A percentile compares a stretch with the other conserved stretches of the same genome.
phyloP scores from a whole-genome alignment of 1,284 basidiomycete species.

The Cutaneotrichosporon sp. region DNA sequence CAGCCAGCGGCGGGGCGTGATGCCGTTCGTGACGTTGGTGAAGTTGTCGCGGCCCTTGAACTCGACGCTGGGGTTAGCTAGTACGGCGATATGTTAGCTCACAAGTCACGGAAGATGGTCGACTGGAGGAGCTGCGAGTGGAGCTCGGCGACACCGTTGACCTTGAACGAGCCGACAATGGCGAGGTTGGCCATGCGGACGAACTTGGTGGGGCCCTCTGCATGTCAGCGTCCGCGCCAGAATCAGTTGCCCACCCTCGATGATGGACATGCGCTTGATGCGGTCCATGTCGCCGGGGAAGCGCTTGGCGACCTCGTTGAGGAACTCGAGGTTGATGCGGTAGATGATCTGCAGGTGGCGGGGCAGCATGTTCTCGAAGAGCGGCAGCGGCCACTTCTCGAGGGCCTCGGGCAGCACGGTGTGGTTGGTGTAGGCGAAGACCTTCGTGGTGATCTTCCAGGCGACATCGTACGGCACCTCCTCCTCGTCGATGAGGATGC shows the following conservation, averaged over 20 bases:
- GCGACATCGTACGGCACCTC: slow-evolving; percentile 77
- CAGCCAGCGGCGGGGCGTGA: slow-evolving; percentile 63
- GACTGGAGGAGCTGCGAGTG: slow-evolving; percentile 57
- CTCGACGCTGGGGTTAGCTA: slow-evolving; percentile 30
- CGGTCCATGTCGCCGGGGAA: slow-evolving; percentile 82
- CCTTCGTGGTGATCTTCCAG: slow-evolving; percentile 82
- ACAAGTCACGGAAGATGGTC: slow-evolving; percentile 88
- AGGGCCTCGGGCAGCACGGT: slow-evolving; percentile 56
- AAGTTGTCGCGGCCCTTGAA: slow-evolving; percentile 54
- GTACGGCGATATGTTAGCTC: background rate
- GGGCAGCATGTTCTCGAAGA: slow-evolving; percentile 79
- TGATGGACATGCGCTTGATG: slow-evolving; percentile 80
- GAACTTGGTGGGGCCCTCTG: slow-evolving; percentile 78
- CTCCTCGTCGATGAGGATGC: slow-evolving; percentile 78
- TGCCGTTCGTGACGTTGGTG: slow-evolving; percentile 60
- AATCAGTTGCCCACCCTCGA: no score
- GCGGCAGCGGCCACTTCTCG: slow-evolving; percentile 81
- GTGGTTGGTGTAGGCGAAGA: slow-evolving; percentile 93
- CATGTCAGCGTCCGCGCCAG: slow-evolving; percentile 8
- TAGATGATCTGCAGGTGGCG: slow-evolving; percentile 74
- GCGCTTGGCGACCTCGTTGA: slow-evolving; percentile 75
- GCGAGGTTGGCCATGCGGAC: slow-evolving; percentile 75
- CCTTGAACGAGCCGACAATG: slow-evolving; percentile 66
- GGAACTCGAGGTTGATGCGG: slow-evolving; percentile 64
- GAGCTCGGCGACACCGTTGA: slow-evolving; percentile 91